Base-by-base conservation (phyloP, 768 basidiomycete genomes). In the Pleurotus ostreatus region DNA sequence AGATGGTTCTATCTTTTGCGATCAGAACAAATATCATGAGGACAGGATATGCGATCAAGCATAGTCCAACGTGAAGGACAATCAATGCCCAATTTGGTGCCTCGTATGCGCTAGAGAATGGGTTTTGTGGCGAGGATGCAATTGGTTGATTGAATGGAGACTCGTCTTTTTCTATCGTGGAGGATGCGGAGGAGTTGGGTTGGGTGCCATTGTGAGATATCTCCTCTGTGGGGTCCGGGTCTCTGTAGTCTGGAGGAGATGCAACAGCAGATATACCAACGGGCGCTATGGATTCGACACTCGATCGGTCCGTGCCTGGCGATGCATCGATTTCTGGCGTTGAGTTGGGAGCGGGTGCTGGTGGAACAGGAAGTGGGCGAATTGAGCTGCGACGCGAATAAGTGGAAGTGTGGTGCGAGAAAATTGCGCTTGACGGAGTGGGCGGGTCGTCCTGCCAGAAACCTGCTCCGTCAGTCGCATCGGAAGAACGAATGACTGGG, bases 1-100 rank as follows among this genome's bases (percentile, higher is more conserved):
- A 77, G 5, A 77, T 34, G 2, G 51, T 52, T 22, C 23, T 39
- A 44, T 5, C 69, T 59, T 39, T 59, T 63, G 20, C 65, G 59
- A 71, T 57, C 0, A 66, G 51, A 16, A 68, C 66, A 44, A 70
- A 68, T 1, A 69, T 46, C 47, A 73, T 43, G 22, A 75, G 57
- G 16, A 70, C 56, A 2, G 74, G 75, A 47, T 73, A 75, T 2
- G 70, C 52, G 0, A 65, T 49, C 57, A 74, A 74, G 34, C 74
- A 44, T 3, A 56, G 55, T 2, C 65, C 47, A 18, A 52, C 38
- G 55, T 75, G 76, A 9, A 72, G 20, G 5, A 63, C n/a, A 1
- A 76, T 62, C 4, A 56, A 38, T 16, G 34, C 59, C 70, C 69
- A 75, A 51, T 68, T 57, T 0, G 76, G 76, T 0, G 68, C 55